Evolutionary conservation across 768 basidiomycete species (phyloP).

Genomic region (Auricularia cornea): DNA sequence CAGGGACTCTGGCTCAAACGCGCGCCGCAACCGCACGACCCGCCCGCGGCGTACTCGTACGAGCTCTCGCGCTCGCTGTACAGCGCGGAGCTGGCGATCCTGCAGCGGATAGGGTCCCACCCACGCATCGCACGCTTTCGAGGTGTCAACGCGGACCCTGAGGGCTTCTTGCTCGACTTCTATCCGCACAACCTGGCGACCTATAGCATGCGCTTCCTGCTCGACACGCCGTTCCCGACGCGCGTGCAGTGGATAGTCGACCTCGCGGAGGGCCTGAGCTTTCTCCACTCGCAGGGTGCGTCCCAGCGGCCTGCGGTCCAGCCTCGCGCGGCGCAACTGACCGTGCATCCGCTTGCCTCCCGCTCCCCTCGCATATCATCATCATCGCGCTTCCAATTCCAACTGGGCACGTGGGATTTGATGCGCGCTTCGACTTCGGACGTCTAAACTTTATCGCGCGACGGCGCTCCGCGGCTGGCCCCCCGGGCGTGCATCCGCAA

Average conservation of each 20-base stretch:
- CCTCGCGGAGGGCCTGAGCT: not conserved
- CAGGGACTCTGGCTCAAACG: not conserved
- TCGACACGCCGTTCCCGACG: not conserved
- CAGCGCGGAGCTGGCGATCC: not conserved
- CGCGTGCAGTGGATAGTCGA: not conserved
- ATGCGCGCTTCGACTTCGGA: no score
- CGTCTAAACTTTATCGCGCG: no score
- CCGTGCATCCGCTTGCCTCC: no score
- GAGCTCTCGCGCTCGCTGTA: not conserved
- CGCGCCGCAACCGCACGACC: not conserved
- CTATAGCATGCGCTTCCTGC: not conserved
- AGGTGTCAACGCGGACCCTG: not conserved
- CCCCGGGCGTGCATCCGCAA: no score
- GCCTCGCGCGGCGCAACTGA: no score
- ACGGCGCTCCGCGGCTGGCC: no score
- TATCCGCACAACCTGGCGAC: not conserved
- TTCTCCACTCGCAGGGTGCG: not conserved
- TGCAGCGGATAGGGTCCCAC: not conserved
- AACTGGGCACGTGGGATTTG: no score
- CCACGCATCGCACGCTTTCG: not conserved
- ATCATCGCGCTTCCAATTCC: no score
- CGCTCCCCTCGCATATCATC: no score
- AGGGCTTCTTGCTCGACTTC: not conserved
- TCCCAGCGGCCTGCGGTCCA: no score
- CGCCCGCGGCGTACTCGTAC: not conserved